Evolutionary conservation across 2,329 filamentous ascomycete genomes (phyloP), one percentile per base, ranked within the genome.

Genomic region (Diaporthe batatas): DNA sequence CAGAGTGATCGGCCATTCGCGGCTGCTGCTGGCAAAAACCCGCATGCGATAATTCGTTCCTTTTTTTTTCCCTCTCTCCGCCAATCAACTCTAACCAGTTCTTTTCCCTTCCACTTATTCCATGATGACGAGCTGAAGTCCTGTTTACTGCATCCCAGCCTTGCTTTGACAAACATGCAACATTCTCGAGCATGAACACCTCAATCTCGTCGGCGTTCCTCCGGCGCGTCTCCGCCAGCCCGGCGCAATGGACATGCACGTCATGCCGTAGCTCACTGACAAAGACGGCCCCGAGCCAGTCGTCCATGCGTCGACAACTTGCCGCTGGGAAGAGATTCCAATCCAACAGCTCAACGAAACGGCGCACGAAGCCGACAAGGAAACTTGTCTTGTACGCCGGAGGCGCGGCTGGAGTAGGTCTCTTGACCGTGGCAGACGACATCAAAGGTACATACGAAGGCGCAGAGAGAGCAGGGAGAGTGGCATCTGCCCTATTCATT

Each of bases 401-500:
- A 21, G 86, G 83, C n/a, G 87, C 84, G 3, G 82, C 85, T 12
- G 84, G 84, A 14, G 84, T 84, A n/a, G 84, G 84, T 8, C 82
- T 83, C 4, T 78, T 90, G 36, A 87, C 88, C 29, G 91, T 91
- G 74, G 86, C 86, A 36, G 90, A 92, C 80, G 91, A 97, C 76
- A 91, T 94, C 76, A 93, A 92, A 81, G 91, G 94, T 84, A 88
- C 89, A 44, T 96, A 94, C 80, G 90, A 92, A 68, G 93, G 94
- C 14, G 89, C 89, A 2, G 91, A 94, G 83, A 89, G 96, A 76
- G 93, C 93, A 44, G 93, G 93, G 11, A 89, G 96, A 75, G 96
- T 98, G 29, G 91, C 91, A 14, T 86, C 89, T 34, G 90, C 93
- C 36, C 82, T 98, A 77, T 90, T 90, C 18, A 86, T 97, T 72